Evolutionary conservation across 2,329 filamentous ascomycete species (phyloP).

Genomic region (Alternaria hordeiaustralica): DNA sequence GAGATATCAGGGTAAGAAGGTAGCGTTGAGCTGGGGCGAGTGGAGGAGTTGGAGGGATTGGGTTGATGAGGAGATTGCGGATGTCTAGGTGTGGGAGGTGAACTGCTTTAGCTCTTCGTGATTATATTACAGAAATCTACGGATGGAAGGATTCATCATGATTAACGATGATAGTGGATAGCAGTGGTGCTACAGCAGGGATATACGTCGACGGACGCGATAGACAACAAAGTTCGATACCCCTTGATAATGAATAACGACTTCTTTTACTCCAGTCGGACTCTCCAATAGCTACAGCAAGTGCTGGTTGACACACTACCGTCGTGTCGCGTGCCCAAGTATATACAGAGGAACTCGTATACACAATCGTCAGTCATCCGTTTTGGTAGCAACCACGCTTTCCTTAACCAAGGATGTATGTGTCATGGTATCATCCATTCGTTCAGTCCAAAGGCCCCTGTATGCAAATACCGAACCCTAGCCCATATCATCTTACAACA

Average conservation of each 20-base stretch:
- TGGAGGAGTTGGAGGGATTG: slow-evolving; percentile 83
- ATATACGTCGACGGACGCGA: not conserved
- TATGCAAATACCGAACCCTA: not conserved
- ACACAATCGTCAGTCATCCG: not conserved
- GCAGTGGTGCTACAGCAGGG: not conserved
- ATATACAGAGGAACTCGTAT: not conserved
- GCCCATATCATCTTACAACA: not conserved
- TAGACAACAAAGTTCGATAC: not conserved
- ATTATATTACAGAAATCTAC: not conserved
- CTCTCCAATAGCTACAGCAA: not conserved
- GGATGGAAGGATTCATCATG: not conserved
- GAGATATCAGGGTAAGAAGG: slow-evolving; percentile 85
- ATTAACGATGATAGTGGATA: not conserved
- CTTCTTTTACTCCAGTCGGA: not conserved
- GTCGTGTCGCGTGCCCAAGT: not conserved
- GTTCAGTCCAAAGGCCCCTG: not conserved
- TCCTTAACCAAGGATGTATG: not conserved
- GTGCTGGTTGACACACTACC: not conserved
- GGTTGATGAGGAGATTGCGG: slow-evolving; percentile 57
- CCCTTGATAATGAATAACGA: not conserved
- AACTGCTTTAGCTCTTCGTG: not conserved
- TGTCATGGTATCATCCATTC: not conserved
- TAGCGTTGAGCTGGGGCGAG: slow-evolving; percentile 71
- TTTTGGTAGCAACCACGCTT: not conserved
- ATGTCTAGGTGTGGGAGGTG: not conserved